A percentile compares a stretch with the other conserved stretches of the same genome.
Conservation (phyloP, 345 rosid species). For the Eucalyptus albens region DNA sequence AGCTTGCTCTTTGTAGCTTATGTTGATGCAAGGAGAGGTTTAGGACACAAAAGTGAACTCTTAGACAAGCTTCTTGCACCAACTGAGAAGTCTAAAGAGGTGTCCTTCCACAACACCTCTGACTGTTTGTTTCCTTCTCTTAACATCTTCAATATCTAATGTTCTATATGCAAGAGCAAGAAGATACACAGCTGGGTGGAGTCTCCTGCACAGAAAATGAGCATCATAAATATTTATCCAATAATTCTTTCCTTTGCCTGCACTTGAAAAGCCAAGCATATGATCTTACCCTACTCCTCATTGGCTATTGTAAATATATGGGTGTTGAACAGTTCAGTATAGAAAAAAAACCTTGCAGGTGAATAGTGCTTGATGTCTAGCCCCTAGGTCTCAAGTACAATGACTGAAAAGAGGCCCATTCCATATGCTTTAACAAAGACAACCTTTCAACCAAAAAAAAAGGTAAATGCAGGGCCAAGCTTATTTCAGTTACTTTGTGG, state of each 20-base stretch:
- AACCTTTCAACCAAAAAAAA: background rate
- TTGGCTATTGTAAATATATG: background rate
- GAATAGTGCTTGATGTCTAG: background rate
- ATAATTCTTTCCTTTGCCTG: background rate
- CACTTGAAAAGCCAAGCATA: background rate
- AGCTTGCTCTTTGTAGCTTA: background rate
- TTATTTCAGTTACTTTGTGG: background rate
- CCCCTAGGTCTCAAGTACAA: background rate
- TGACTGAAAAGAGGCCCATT: background rate
- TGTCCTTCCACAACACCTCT: constrained; percentile 23
- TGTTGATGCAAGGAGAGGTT: background rate
- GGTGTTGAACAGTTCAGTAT: background rate
- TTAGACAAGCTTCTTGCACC: constrained; percentile 67
- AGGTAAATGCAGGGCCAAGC: background rate
- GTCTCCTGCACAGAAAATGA: constrained; percentile 50
- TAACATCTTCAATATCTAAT: constrained; percentile 80
- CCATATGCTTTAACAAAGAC: background rate
- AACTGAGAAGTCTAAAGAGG: constrained; percentile 29
- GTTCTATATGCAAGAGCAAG: constrained; percentile 85
- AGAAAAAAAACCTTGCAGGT: background rate
- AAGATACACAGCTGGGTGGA: constrained; percentile 87
- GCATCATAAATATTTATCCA: background rate
- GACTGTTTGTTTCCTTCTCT: constrained; percentile 42
- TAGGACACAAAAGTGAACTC: background rate
- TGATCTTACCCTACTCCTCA: background rate